These are phyloP conservation scores for Calophaca sinica DNA, from an alignment of 306 rosid species.

Conservation along the genomic window DNA sequence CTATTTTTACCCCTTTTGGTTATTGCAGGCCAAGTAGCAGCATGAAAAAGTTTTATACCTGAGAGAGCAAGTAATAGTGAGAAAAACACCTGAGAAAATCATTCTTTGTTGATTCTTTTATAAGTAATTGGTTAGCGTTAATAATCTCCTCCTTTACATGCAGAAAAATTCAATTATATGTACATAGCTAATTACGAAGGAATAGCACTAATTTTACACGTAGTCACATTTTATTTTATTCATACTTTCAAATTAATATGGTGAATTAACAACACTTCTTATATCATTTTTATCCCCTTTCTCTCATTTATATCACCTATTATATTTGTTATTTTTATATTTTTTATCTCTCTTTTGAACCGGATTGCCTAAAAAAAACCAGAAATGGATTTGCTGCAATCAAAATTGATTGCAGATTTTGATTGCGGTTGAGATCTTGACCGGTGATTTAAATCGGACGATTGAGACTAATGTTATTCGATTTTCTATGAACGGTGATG, in stretches of 20 bases:
- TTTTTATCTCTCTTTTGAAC: too few species aligned
- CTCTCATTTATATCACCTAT: not conserved
- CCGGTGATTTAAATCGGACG: too few species aligned
- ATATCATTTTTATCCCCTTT: not conserved
- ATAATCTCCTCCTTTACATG: slow-evolving; percentile 6
- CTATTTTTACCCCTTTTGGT: slow-evolving; percentile 39
- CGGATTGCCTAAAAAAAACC: too few species aligned
- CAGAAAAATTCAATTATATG: not conserved
- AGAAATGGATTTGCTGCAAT: too few species aligned
- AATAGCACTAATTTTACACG: not conserved
- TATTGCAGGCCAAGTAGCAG: slow-evolving; percentile 25
- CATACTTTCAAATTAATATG: not conserved
- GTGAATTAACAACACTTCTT: not conserved
- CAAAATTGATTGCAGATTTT: too few species aligned
- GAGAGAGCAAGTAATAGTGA: not conserved
- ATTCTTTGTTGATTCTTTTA: slow-evolving; percentile 25
- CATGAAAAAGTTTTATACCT: slow-evolving; percentile 29
- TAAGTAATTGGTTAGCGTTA: not conserved
- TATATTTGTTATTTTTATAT: too few species aligned
- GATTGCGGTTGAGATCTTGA: too few species aligned
- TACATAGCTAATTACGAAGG: not conserved
- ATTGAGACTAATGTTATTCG: too few species aligned
- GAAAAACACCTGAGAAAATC: slow-evolving; percentile 22
- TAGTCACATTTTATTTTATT: slow-evolving; percentile 23
- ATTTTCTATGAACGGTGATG: too few species aligned